Evolutionary conservation across 805 yeast genomes (phyloP), one percentile per base, ranked within the genome.

Genomic region (Saturnispora halmiae): DNA sequence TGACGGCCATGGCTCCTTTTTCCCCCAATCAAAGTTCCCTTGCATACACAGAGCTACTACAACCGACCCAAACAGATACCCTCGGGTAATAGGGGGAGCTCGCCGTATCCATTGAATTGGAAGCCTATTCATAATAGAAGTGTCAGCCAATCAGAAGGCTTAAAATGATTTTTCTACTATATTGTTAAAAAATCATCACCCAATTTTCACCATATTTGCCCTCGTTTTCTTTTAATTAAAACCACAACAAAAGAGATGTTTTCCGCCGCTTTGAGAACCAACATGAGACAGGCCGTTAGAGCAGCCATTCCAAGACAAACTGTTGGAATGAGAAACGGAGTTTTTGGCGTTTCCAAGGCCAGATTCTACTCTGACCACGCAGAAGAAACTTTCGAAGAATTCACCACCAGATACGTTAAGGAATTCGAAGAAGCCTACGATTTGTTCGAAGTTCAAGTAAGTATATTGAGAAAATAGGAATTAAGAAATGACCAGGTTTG

Each of bases 391-490:
- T 88, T 84, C 52, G 96, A 87, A 69, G 96, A 88, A 70, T 87
- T 86, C 73, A 85, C 95, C 41, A 73, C 74, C 48, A 73, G 85
- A 80, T 77, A 73, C 70, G 96, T 86, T 71, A 83, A 86, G 69
- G 96, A 92, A 64, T 92, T 92, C 58, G 96, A 92, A 54, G 86
- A 82, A 63, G 94, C 94, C 36, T 82, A 83, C 64, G 94, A 82
- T 62, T 68, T 82, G 44, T 82, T 82, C 53, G 94, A 82, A 69
- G 90, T 82, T 45, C 87, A 79, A 66, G 64, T 61, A 53, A 35
- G 65, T 60, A 38, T 34, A 27, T n/a, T n/a, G 30, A 18, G 34
- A 18, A n/a, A 20, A 8, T 11, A n/a, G n/a, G 13, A 5, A n/a
- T n/a, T n/a, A n/a, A n/a, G n/a, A n/a, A n/a, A n/a, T n/a, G n/a